phyloP scores from a whole-genome alignment of 352 stramenopile species.

The Phytophthora pseudosyringae region DNA sequence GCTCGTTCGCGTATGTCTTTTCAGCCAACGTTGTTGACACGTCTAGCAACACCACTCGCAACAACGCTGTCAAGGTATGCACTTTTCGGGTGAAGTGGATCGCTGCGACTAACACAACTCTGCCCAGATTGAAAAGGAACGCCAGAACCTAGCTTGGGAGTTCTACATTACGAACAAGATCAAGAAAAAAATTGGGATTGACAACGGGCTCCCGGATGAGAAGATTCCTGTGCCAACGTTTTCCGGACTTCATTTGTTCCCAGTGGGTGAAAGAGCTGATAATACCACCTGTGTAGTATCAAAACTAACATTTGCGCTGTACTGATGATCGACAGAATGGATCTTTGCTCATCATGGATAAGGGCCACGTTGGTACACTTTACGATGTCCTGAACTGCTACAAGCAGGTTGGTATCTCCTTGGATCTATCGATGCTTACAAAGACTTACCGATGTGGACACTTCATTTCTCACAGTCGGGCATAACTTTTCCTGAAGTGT shows the following conservation, averaged over 20 bases:
- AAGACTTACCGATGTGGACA: slow-evolving; percentile 4
- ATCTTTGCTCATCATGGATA: slow-evolving; percentile 78
- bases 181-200: slow-evolving; percentile 38
- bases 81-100: background rate
- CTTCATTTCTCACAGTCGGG: slow-evolving; percentile 43
- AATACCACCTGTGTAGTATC: background rate
- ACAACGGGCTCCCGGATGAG: slow-evolving; percentile 25
- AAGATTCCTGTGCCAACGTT: slow-evolving; percentile 52
- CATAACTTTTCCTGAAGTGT: slow-evolving; percentile 66
- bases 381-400: slow-evolving; percentile 84
- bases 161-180: slow-evolving; percentile 75
- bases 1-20: slow-evolving; percentile 81
- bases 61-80: slow-evolving; percentile 74
- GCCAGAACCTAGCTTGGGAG: slow-evolving; percentile 81
- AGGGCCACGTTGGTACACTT: slow-evolving; percentile 67
- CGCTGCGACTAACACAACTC: slow-evolving; percentile 8
- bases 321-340: slow-evolving; percentile 60
- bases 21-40: slow-evolving; percentile 49
- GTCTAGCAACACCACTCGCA: slow-evolving; percentile 21
- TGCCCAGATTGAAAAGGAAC: slow-evolving; percentile 70
- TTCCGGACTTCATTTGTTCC: slow-evolving; percentile 64
- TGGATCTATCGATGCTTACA: background rate
- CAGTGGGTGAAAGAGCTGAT: slow-evolving; percentile 38
- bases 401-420: slow-evolving; percentile 56
- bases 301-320: slow-evolving; percentile 5